phyloP scores from a whole-genome alignment of 306 rosid genomes.

The Pueraria montana region DNA sequence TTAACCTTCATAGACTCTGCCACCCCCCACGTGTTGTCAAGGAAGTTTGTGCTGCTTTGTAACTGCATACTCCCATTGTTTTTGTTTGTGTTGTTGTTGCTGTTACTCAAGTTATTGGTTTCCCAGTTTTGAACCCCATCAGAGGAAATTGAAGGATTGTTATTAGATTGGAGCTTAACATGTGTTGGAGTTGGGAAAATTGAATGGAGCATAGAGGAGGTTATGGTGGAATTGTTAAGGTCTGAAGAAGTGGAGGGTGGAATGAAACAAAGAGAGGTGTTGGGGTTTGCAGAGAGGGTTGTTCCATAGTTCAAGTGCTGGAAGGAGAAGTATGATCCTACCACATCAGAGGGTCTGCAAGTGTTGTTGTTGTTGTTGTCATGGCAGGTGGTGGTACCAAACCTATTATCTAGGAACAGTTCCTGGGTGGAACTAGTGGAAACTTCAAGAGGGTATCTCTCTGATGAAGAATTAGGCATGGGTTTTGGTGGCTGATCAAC shows the following conservation, averaged over 20 bases:
- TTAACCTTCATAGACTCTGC: slow-evolving; percentile 55
- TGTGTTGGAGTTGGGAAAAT: slow-evolving; percentile 58
- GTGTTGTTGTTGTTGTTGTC: slow-evolving; percentile 55
- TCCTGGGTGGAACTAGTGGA: slow-evolving; percentile 66
- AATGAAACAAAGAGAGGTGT: slow-evolving; percentile 56
- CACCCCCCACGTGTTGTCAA: slow-evolving; percentile 61
- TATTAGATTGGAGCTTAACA: slow-evolving; percentile 62
- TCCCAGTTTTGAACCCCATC: slow-evolving; percentile 73
- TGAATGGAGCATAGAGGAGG: slow-evolving; percentile 55
- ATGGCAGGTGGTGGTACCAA: slow-evolving; percentile 52
- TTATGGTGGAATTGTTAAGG: slow-evolving; percentile 51
- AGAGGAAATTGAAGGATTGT: slow-evolving; percentile 54
- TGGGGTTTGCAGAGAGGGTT: slow-evolving; percentile 58
- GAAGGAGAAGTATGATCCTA: slow-evolving; percentile 70
- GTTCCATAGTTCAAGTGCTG: slow-evolving; percentile 60
- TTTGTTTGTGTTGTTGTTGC: slow-evolving; percentile 40
- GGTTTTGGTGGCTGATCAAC: slow-evolving; percentile 50
- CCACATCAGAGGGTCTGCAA: slow-evolving; percentile 66
- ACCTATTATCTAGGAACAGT: slow-evolving; percentile 67
- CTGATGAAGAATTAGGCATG: slow-evolving; percentile 35
- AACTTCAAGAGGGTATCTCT: slow-evolving; percentile 60
- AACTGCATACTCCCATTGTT: slow-evolving; percentile 50
- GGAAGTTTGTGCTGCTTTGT: slow-evolving; percentile 51
- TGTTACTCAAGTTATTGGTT: not conserved
- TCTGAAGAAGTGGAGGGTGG: slow-evolving; percentile 63